Base-by-base conservation (phyloP, 2,329 filamentous ascomycete genomes). In the Nemania abortiva region DNA sequence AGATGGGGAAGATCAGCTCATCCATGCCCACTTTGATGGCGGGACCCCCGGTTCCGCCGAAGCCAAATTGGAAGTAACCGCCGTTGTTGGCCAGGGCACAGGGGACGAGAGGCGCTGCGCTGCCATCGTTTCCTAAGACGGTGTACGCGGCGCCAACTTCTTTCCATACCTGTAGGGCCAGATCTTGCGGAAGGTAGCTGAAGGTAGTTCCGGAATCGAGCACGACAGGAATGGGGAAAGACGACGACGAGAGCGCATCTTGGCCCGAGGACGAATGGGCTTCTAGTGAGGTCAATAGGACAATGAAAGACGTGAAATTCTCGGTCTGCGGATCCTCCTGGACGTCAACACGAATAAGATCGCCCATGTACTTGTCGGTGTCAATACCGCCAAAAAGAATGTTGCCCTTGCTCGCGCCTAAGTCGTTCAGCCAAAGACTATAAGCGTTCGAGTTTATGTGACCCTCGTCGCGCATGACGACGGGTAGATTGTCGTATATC, bases 361-460 rank as follows among this genome's bases (percentile, higher is more conserved):
- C 79, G 56, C 92, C 92, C 0, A 84, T 78, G 80, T 89, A 96
- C 77, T 95, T 95, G 68, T 86, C 87, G 0, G 88, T 92, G 77
- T 95, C 92, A 67, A 95, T 89, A n/a, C 92, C 93, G 47, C 93
- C 93, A 73, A 95, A 96, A 1, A 95, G 83, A 68, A 95, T 90
- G 73, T 83, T 91, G 42, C 93, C 93, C 1, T 86, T 90, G 68
- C 85, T 89, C 0, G 91, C 80, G 66, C 83, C 84, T 10, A 87
- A 78, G 63, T 89, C 86, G 72, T 89, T 88, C 63, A 89, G 82
- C 90, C 90, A 93, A 24, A 94, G 80, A 67, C 90, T 93, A 80
- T 92, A 94, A 1, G 91, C 90, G 49, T 89, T 87, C 11, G 86
- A 87, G 70, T 88, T 88, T 78, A 92, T 92, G 61, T 88, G 76